Conservation (phyloP, 441 rosid species). For the Brassica hybrid region DNA sequence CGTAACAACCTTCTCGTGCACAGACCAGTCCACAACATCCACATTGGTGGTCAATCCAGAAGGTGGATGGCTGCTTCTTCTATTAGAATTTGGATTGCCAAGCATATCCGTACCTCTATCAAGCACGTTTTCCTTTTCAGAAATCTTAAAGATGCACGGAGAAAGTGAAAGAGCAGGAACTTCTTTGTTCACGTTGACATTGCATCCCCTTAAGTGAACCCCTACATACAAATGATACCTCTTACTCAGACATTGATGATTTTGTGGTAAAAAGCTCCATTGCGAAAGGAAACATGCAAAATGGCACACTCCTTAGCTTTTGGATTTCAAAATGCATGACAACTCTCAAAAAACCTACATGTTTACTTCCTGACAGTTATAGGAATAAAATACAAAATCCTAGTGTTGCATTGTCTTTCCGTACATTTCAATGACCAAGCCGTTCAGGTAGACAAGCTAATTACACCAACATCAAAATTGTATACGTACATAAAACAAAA, state of each 20-base stretch:
- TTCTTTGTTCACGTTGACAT: constrained; percentile 53
- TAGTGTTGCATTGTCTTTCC: constrained; percentile 17
- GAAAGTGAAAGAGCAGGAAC: constrained; percentile 64
- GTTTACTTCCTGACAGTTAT: constrained; percentile 13
- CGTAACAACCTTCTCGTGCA: constrained; percentile 61
- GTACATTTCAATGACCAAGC: constrained; percentile 22
- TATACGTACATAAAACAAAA: constrained; percentile 12
- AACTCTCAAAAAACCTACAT: constrained; percentile 27
- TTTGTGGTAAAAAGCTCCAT: constrained; percentile 2
- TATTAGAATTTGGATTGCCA: constrained; percentile 48
- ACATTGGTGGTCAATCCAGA: constrained; percentile 45
- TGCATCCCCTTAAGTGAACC: constrained; percentile 67
- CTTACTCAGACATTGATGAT: constrained; percentile 33
- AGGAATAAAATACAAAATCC: background rate
- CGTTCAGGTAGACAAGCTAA: constrained; percentile 7
- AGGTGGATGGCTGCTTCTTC: constrained; percentile 46
- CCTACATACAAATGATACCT: constrained; percentile 63
- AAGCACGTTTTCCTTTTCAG: constrained; percentile 54
- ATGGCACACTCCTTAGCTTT: background rate
- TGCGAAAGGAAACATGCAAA: constrained; percentile 11
- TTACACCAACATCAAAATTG: constrained; percentile 1
- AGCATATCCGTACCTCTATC: constrained; percentile 51
- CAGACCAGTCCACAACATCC: constrained; percentile 66
- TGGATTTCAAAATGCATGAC: constrained; percentile 10
- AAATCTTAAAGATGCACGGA: constrained; percentile 75